Evolutionary conservation across 495 filamentous ascomycete genomes (phyloP).

Genomic region (Schizothecium vesticola): DNA sequence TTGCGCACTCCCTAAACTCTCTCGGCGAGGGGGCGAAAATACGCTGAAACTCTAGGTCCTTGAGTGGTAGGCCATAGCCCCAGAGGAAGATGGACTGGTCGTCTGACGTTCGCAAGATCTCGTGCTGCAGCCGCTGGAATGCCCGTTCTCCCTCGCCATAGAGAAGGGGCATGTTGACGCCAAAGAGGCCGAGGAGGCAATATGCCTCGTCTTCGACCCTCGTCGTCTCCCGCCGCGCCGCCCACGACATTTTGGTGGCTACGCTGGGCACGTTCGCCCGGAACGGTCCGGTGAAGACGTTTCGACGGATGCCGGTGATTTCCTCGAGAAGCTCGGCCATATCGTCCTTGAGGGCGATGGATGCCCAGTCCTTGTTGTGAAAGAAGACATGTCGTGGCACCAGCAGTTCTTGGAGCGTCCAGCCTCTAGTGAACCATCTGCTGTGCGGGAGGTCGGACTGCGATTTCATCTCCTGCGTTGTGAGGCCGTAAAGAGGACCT

Average conservation of each 20-base stretch:
- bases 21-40: not conserved
- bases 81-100: constrained; percentile 18
- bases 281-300: not conserved
- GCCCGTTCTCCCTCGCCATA: constrained; percentile 20
- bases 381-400: constrained; percentile 30
- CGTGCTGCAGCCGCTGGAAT: constrained; percentile 20
- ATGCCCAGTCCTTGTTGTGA: constrained; percentile 24
- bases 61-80: not conserved
- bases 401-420: constrained; percentile 41
- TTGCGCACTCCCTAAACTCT: not conserved
- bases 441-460: not conserved
- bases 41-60: not conserved
- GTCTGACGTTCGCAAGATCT: constrained; percentile 11
- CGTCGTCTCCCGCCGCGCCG: constrained; percentile 15
- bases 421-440: constrained; percentile 38
- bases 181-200: constrained; percentile 21
- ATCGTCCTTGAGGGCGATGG: constrained; percentile 18
- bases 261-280: constrained; percentile 3
- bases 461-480: no score
- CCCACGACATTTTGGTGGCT: constrained; percentile 20
- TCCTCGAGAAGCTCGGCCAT: constrained; percentile 10
- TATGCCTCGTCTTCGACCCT: constrained; percentile 24
- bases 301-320: constrained; percentile 26
- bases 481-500: no score
- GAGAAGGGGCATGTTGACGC: constrained; percentile 22